Evolutionary conservation across 768 basidiomycete species (phyloP).

Genomic region (Russula brevipes): DNA sequence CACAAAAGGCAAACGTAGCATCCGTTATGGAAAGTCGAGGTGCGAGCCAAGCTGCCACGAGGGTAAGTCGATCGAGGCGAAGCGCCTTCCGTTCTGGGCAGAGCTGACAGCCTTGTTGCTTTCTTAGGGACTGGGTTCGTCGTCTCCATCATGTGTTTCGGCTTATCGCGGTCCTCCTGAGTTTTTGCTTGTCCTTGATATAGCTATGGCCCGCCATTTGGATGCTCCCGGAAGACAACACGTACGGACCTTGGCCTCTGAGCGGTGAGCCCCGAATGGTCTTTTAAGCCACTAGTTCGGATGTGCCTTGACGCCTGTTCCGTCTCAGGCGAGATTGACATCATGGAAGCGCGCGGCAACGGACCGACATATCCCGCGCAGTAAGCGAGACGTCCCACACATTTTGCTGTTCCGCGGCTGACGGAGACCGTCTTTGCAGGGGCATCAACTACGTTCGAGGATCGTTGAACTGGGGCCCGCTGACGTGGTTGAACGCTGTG

Average conservation of each 20-base stretch:
- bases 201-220: slow-evolving; percentile 72
- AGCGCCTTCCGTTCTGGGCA: slow-evolving; percentile 12
- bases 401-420: slow-evolving; percentile 10
- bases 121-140: slow-evolving; percentile 23
- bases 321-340: slow-evolving; percentile 62
- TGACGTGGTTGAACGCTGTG: slow-evolving; percentile 39
- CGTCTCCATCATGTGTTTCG: neutral
- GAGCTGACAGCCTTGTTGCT: slow-evolving; percentile 5
- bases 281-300: neutral
- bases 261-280: slow-evolving; percentile 42
- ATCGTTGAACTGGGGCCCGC: slow-evolving; percentile 49
- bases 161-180: neutral
- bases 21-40: slow-evolving; percentile 81
- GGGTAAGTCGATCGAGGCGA: slow-evolving; percentile 42
- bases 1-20: slow-evolving; percentile 63
- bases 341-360: slow-evolving; percentile 51
- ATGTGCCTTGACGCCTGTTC: slow-evolving; percentile 28
- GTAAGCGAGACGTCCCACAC: slow-evolving; percentile 24
- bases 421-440: slow-evolving; percentile 27
- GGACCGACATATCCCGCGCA: slow-evolving; percentile 48
- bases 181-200: neutral
- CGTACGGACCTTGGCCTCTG: slow-evolving; percentile 63
- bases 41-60: slow-evolving; percentile 73
- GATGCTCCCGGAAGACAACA: slow-evolving; percentile 68
- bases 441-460: slow-evolving; percentile 42